Evolutionary conservation across 2,329 filamentous ascomycete genomes (phyloP), one percentile per base, ranked within the genome.

Genomic region (Phaeoacremonium minimum): DNA sequence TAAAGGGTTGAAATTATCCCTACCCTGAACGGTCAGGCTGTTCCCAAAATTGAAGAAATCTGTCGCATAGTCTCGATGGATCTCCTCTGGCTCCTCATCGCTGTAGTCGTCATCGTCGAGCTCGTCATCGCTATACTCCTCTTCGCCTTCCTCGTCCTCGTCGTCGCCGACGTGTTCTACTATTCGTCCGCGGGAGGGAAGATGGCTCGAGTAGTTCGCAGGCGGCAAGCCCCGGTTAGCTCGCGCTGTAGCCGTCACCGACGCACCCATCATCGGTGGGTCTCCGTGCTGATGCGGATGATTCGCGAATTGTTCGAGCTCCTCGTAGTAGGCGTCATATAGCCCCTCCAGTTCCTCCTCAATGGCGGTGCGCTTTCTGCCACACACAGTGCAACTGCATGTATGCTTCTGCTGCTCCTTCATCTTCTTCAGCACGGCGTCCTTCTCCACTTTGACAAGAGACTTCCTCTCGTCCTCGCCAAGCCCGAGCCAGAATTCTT

Each of bases 361-460:
- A 49, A 98, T 98, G 28, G 93, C 93, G 11, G 86, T 95, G 36
- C 93, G 81, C 68, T 98, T 98, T 47, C 93, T 80, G 36, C 93
- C 93, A 61, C 93, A 98, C 28, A 98, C 91, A 5, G 89, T 94
- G 63, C 93, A 98, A 60, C 90, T 96, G 70, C 93, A 98, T 3
- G 91, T 97, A 60, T 97, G 90, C 64, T 97, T 97, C 62, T 98
- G 93, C 63, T 98, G 93, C 63, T 98, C 93, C 72, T 98, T 98
- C 93, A 98, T 98, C 71, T 98, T 98, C 56, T 87, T 89, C 38
- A 98, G 68, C 1, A 98, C 93, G 7, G 93, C 91, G 63, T 98
- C 91, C 66, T 98, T 98, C 64, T 98, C 93, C 18, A 98, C 91
- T 64, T 96, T 96, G 55, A 98, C 89, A 32, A 98, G 71, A 13